Evolutionary conservation across 192 early-diverging fungal genomes (phyloP).

Genomic region (Linnemannia exigua): DNA sequence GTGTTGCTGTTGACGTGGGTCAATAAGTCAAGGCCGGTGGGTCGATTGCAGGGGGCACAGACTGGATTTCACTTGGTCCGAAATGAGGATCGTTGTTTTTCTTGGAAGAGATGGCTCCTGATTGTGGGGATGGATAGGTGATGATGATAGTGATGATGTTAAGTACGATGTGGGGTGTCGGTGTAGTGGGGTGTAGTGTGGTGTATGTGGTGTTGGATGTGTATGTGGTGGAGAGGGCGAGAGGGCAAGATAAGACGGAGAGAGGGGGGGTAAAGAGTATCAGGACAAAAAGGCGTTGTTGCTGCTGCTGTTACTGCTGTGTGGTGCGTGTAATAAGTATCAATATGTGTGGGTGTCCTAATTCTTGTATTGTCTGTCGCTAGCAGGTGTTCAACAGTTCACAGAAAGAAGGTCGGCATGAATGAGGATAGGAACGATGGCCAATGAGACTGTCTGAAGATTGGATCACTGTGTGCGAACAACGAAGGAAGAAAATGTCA

Average conservation of each 20-base stretch:
- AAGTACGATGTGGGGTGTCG: not conserved
- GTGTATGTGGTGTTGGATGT: not conserved
- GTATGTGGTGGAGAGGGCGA: not conserved
- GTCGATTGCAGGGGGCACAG: not conserved
- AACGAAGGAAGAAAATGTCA: not conserved
- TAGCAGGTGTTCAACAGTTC: not conserved
- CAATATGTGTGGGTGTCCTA: not conserved
- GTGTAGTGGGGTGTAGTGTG: not conserved
- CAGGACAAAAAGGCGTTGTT: not conserved
- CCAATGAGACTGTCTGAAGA: not conserved
- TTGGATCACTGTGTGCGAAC: not conserved
- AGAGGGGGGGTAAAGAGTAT: not conserved
- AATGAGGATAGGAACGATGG: not conserved
- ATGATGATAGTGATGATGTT: not conserved
- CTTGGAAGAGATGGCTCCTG: not conserved
- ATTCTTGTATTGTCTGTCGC: not conserved
- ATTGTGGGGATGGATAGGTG: not conserved
- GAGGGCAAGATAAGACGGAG: not conserved
- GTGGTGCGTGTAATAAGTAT: not conserved
- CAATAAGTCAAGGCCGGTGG: not conserved
- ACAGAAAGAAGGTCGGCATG: not conserved
- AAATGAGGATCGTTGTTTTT: not conserved
- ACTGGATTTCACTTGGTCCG: no score
- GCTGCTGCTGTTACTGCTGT: not conserved
- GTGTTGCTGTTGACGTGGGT: no score